Evolutionary conservation across 164 flowering plant genomes (phyloP).

Genomic region (Malania oleifera): DNA sequence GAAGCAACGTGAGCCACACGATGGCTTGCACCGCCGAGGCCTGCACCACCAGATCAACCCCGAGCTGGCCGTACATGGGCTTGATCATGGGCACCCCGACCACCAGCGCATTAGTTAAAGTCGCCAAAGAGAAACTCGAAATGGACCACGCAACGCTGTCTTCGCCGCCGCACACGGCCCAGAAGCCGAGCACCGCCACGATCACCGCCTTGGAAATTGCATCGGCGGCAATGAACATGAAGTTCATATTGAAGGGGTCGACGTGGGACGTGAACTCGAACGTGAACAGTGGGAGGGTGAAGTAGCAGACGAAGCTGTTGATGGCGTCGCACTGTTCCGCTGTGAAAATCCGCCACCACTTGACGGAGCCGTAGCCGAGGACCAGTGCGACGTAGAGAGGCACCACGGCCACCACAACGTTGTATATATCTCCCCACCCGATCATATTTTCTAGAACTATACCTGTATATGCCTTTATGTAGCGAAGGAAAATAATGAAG

Average conservation of each 20-base stretch:
- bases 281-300: constrained; percentile 22
- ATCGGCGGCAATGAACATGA: constrained; percentile 25
- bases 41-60: constrained; percentile 24
- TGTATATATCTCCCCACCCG: too few relatives aligned
- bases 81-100: constrained; percentile 28
- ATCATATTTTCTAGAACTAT: too few relatives aligned
- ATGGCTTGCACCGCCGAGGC: constrained; percentile 24
- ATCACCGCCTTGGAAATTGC: constrained; percentile 19
- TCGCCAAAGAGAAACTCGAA: constrained; percentile 24
- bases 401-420: too few relatives aligned
- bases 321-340: constrained; percentile 25
- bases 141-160: constrained; percentile 29
- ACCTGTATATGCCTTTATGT: too few relatives aligned
- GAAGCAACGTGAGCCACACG: constrained; percentile 16
- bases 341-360: too few relatives aligned
- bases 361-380: too few relatives aligned
- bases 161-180: constrained; percentile 22
- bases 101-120: constrained; percentile 24
- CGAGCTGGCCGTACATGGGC: constrained; percentile 27
- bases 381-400: too few relatives aligned
- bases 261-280: constrained; percentile 24
- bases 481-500: too few relatives aligned
- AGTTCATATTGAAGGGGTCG: constrained; percentile 23
- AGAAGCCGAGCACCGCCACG: constrained; percentile 13
- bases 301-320: constrained; percentile 20